These are phyloP conservation scores for Tylopilus orsonianus DNA, from an alignment of 1,284 basidiomycete species.

Conservation along the genomic window DNA sequence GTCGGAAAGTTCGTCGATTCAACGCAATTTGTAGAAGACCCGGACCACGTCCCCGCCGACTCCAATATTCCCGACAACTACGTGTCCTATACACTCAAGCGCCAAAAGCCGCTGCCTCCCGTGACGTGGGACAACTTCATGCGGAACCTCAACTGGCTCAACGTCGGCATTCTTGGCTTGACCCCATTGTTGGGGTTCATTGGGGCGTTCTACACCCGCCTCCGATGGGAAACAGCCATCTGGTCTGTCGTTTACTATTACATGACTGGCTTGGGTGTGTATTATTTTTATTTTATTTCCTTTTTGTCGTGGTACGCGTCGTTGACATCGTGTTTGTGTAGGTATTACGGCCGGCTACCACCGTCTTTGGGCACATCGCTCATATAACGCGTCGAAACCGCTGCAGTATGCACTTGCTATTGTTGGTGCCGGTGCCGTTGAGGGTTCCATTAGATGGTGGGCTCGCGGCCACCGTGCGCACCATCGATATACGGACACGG, in stretches of 20 bases:
- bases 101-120: slow-evolving; percentile 74
- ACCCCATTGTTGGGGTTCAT: slow-evolving; percentile 72
- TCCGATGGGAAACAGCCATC: slow-evolving; percentile 66
- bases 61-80: slow-evolving; percentile 86
- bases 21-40: slow-evolving; percentile 30
- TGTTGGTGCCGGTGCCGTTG: slow-evolving; percentile 82
- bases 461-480: slow-evolving; percentile 91
- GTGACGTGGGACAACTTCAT: slow-evolving; percentile 67
- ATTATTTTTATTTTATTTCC: slow-evolving; percentile 5
- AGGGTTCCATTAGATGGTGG: slow-evolving; percentile 96
- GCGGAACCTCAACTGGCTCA: slow-evolving; percentile 76
- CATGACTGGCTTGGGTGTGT: slow-evolving; percentile 75
- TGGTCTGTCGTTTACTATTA: slow-evolving; percentile 83
- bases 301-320: background rate
- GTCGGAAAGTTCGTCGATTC: slow-evolving; percentile 7
- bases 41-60: slow-evolving; percentile 53
- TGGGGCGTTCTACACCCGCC: slow-evolving; percentile 60
- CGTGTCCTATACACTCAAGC: slow-evolving; percentile 81
- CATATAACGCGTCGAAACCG: slow-evolving; percentile 84
- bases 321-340: slow-evolving; percentile 18
- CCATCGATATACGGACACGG: slow-evolving; percentile 94
- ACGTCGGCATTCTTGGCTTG: slow-evolving; percentile 61
- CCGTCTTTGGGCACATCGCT: slow-evolving; percentile 88
- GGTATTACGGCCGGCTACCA: slow-evolving; percentile 84
- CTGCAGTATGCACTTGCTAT: slow-evolving; percentile 79